A percentile compares a stretch with the other conserved stretches of the same genome.
phyloP scores from a whole-genome alignment of 352 stramenopile genomes.

The Pythium sukuiense region DNA sequence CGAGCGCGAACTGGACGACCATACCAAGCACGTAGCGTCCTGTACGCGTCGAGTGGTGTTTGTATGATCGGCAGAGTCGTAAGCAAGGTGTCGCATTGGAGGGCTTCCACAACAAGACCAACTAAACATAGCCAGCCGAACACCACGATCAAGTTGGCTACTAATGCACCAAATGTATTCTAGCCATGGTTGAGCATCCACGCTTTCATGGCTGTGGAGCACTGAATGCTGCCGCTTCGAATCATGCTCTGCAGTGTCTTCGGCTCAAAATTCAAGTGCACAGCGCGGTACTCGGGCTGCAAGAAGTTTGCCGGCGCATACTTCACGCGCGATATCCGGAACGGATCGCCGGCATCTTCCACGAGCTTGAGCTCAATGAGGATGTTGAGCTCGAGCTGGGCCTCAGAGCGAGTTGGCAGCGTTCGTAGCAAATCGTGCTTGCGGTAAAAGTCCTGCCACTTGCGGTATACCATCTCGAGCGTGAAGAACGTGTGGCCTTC shows the following conservation, averaged over 20 bases:
- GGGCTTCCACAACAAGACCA: neutral
- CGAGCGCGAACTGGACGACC: conserved; percentile 24
- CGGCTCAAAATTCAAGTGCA: conserved; percentile 73
- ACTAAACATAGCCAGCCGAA: neutral
- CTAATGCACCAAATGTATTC: neutral
- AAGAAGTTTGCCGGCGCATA: conserved; percentile 43
- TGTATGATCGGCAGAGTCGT: neutral
- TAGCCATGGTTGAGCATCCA: conserved; percentile 69
- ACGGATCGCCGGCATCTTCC: conserved; percentile 73
- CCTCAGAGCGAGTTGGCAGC: conserved; percentile 67
- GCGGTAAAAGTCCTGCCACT: conserved; percentile 79
- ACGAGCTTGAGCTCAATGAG: conserved; percentile 70
- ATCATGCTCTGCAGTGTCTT: conserved; percentile 75
- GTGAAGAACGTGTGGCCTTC: conserved; percentile 65
- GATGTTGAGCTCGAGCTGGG: conserved; percentile 74
- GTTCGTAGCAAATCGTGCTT: conserved; percentile 69
- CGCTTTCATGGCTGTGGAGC: conserved; percentile 70
- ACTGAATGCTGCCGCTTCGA: conserved; percentile 66
- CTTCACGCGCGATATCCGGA: conserved; percentile 58
- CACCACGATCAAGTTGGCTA: neutral
- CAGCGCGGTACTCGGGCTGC: conserved; percentile 72
- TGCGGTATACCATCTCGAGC: conserved; percentile 83
- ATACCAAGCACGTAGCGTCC: neutral
- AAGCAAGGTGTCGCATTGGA: neutral
- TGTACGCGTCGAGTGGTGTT: neutral